These are phyloP conservation scores for Verticillium nubilum DNA, from an alignment of 2,329 filamentous ascomycete genomes.

Conservation along the genomic window DNA sequence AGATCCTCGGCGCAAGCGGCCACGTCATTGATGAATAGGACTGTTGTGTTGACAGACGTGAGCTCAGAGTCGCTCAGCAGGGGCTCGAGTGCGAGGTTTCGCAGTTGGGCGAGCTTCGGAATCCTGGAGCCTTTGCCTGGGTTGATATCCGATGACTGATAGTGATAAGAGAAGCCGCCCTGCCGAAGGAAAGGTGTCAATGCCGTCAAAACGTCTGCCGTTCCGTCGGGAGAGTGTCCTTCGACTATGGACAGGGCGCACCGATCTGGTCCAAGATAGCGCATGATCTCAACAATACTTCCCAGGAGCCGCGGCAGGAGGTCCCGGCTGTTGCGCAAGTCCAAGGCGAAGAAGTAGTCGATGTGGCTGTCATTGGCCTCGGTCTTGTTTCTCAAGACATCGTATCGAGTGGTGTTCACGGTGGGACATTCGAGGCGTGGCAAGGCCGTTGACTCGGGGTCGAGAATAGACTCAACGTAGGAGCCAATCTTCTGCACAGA, in stretches of 20 bases:
- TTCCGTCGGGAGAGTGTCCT: constrained; percentile 49
- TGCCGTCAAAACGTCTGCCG: constrained; percentile 39
- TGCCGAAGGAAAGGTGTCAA: constrained; percentile 32
- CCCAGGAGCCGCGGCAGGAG: constrained; percentile 46
- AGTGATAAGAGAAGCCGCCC: constrained; percentile 33
- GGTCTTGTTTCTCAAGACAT: constrained; percentile 1
- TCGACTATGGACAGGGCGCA: constrained; percentile 52
- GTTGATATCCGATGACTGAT: constrained; percentile 35
- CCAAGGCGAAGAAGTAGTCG: constrained; percentile 47
- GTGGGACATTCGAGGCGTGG: constrained; percentile 24
- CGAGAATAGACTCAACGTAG: constrained; percentile 36
- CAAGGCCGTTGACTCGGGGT: constrained; percentile 8
- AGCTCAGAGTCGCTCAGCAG: constrained; percentile 23
- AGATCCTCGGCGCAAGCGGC: constrained; percentile 49
- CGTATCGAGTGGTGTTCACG: constrained; percentile 8
- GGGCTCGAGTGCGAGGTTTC: constrained; percentile 46
- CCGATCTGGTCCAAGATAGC: constrained; percentile 41
- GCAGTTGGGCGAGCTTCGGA: constrained; percentile 38
- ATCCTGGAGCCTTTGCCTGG: constrained; percentile 39
- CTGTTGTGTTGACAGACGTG: constrained; percentile 26
- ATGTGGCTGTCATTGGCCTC: constrained; percentile 2
- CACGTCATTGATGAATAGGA: constrained; percentile 52
- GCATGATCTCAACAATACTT: constrained; percentile 42
- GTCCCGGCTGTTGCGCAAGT: constrained; percentile 37
- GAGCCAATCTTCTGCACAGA: not conserved